These are phyloP conservation scores for Trametes cinnabarina DNA, from an alignment of 768 basidiomycete genomes.

Conservation along the genomic window DNA sequence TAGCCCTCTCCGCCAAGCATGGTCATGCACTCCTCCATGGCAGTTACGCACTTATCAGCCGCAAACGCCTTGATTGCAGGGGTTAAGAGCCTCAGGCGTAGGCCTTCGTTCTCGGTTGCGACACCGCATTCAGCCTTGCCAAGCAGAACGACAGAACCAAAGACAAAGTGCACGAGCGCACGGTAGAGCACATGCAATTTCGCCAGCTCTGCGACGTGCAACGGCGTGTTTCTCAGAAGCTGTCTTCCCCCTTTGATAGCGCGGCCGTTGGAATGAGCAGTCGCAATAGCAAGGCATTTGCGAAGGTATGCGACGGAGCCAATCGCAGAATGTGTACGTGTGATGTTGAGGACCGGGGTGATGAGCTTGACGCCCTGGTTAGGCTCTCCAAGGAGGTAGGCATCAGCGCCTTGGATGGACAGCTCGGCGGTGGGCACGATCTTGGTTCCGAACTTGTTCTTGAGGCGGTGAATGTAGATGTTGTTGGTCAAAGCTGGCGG, in stretches of 20 bases:
- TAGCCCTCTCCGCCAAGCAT: slow-evolving; percentile 76
- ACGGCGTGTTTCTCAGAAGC: slow-evolving; percentile 51
- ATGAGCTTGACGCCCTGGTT: slow-evolving; percentile 67
- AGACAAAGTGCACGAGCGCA: slow-evolving; percentile 60
- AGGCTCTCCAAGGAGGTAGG: slow-evolving; percentile 57
- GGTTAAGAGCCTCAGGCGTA: slow-evolving; percentile 60
- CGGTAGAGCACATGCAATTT: slow-evolving; percentile 60
- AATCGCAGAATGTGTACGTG: slow-evolving; percentile 60
- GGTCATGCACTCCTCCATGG: slow-evolving; percentile 74
- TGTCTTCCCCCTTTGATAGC: slow-evolving; percentile 49
- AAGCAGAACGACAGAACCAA: slow-evolving; percentile 57
- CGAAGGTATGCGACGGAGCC: slow-evolving; percentile 55
- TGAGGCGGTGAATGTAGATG: slow-evolving; percentile 68
- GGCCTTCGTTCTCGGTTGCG: slow-evolving; percentile 48
- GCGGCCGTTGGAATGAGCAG: slow-evolving; percentile 61
- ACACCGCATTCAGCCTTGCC: slow-evolving; percentile 60
- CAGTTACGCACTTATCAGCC: slow-evolving; percentile 58
- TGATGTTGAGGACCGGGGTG: slow-evolving; percentile 73
- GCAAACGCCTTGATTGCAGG: slow-evolving; percentile 70
- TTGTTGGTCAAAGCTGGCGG: slow-evolving; percentile 58
- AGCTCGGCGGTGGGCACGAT: slow-evolving; percentile 76
- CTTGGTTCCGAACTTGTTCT: slow-evolving; percentile 77
- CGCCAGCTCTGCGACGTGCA: slow-evolving; percentile 67
- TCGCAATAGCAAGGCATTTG: slow-evolving; percentile 63
- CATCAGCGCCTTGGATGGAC: slow-evolving; percentile 55